phyloP scores from a whole-genome alignment of 2,329 filamentous ascomycete genomes.

The Fusarium gaditjirri region DNA sequence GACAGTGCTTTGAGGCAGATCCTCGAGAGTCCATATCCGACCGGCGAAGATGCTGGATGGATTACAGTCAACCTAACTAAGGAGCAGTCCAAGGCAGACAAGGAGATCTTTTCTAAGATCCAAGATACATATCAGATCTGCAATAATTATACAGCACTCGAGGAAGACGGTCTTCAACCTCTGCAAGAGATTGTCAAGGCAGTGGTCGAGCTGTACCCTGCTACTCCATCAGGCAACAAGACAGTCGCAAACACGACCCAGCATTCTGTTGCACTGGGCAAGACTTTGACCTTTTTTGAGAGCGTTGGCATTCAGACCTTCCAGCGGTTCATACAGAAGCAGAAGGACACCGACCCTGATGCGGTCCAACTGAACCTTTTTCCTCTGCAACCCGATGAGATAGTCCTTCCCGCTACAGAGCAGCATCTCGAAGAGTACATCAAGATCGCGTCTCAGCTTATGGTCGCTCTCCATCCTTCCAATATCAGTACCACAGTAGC shows the following conservation, averaged over 20 bases:
- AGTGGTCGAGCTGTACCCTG: not conserved
- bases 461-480: not conserved
- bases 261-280: not conserved
- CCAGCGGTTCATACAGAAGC: not conserved
- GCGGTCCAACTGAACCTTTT: fast-evolving
- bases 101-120: not conserved
- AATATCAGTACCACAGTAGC: constrained; percentile 6
- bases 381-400: not conserved
- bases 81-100: constrained; percentile 33
- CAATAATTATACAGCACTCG: too few species aligned
- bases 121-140: not conserved
- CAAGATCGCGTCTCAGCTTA: constrained; percentile 4
- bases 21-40: not conserved
- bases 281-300: not conserved
- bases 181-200: not conserved
- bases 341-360: not conserved
- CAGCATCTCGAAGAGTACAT: not conserved
- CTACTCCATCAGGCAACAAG: not conserved
- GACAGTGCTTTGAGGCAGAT: constrained; percentile 36
- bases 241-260: not conserved
- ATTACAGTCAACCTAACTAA: constrained; percentile 69
- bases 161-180: not conserved
- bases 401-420: not conserved
- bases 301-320: not conserved
- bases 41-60: too few species aligned